Evolutionary conservation across 176 grass and related monocot species (phyloP), one percentile per base, ranked within the genome.

Genomic region (Rhynchospora pubera): DNA sequence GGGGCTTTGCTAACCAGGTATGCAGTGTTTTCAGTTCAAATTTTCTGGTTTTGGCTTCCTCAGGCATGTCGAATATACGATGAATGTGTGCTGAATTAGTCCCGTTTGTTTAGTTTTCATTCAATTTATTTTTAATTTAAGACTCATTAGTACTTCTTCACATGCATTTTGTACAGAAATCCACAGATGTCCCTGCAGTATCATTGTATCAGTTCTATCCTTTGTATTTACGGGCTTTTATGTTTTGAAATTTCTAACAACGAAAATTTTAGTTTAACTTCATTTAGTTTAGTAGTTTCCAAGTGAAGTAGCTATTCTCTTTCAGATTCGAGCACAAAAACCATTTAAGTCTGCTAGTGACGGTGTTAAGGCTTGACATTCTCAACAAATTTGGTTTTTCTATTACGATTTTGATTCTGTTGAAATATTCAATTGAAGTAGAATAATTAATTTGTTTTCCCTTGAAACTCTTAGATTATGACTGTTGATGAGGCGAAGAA

Each of bases 401-500:
- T 22, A 48, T 76, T 18, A 81, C 28, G 19, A 59, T 74, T 1
- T 55, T 16, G 62, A 61, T 44, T 23, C 51, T 86, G 14, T 3
- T 6, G 22, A 28, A 23, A 13, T 28, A 63, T 63, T 63, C 22
- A 11, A 82, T 82, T 71, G n/a, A 50, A 28, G 46, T 53, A 15
- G 30, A 21, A 79, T n/a, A 2, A 50, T 57, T 62, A 13, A 71
- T 1, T 85, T 72, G 7, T 18, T 61, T 34, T 51, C 45, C 28
- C 61, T 63, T 63, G 5, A 1, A 63, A 62, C 46, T 86, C 86
- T 48, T 86, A 97, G 93, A 97, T 97, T 52, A 97, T 91, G 30
- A 97, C 91, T 62, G 83, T 97, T 47, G 89, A 97, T 34, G 93
- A 97, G 89, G 93, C 93, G 60, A 97, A 97, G 57, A 91, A 97